These are phyloP conservation scores for Blastobotrys muscicola DNA, from an alignment of 805 yeast genomes.

Conservation along the genomic window DNA sequence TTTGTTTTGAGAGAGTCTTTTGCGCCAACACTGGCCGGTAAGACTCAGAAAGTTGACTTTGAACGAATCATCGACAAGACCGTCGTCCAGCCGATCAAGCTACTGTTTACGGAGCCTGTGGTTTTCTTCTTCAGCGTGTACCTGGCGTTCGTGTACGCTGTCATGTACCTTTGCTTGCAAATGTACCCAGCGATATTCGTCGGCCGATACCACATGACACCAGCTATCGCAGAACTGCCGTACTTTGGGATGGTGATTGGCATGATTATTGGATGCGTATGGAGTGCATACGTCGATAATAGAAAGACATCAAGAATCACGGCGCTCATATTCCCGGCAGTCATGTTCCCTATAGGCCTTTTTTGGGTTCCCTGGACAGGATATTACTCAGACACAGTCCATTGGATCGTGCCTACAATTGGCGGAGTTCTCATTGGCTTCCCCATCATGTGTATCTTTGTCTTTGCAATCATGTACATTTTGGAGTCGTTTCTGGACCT, in stretches of 20 bases:
- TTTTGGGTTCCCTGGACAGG: conserved; percentile 45
- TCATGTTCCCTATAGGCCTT: conserved; percentile 35
- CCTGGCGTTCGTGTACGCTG: conserved; percentile 40
- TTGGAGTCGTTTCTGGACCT: conserved; percentile 39
- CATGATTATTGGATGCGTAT: not conserved
- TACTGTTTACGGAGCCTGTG: conserved; percentile 42
- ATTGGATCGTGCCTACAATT: conserved; percentile 41
- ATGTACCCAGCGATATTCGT: conserved; percentile 45
- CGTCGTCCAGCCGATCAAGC: conserved; percentile 31
- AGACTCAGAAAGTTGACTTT: too few species aligned
- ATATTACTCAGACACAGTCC: conserved; percentile 25
- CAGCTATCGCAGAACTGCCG: conserved; percentile 35
- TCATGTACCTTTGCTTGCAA: conserved; percentile 45
- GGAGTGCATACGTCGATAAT: conserved; percentile 1
- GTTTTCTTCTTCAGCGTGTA: conserved; percentile 40
- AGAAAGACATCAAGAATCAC: not conserved
- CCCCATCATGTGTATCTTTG: conserved; percentile 32
- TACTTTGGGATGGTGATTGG: conserved; percentile 19
- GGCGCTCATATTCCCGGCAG: conserved; percentile 13
- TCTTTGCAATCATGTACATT: conserved; percentile 34
- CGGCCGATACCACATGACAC: conserved; percentile 13
- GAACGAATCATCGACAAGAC: conserved; percentile 3
- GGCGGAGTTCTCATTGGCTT: conserved; percentile 40
- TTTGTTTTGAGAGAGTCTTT: too few species aligned
- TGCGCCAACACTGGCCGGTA: too few species aligned